Evolutionary conservation across 352 stramenopile genomes (phyloP).

Genomic region (Saprolegnia parasitica): DNA sequence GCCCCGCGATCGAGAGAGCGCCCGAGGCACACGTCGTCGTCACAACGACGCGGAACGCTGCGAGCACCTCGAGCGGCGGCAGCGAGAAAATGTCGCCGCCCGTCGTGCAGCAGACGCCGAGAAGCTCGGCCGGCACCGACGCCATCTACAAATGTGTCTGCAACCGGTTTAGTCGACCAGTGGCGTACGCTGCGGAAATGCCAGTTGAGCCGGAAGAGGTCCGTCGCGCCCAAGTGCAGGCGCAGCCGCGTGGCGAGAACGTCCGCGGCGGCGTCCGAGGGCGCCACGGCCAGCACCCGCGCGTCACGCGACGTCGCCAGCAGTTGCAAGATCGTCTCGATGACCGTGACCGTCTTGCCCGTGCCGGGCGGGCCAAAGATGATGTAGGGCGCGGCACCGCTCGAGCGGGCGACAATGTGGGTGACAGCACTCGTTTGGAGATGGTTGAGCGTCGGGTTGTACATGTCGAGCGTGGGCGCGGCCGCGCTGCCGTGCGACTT

Average conservation of each 20-base stretch:
- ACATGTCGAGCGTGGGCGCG: neutral
- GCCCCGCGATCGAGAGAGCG: neutral
- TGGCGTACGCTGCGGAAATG: slow-evolving; percentile 8
- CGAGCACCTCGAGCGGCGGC: neutral
- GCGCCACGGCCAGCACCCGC: slow-evolving; percentile 32
- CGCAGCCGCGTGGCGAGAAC: slow-evolving; percentile 16
- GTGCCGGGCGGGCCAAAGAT: slow-evolving; percentile 40
- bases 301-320: slow-evolving; percentile 13
- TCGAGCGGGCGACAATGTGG: slow-evolving; percentile 31
- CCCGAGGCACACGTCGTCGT: neutral
- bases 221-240: neutral
- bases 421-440: slow-evolving; percentile 30
- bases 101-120: neutral
- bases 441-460: slow-evolving; percentile 35
- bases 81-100: slow-evolving; percentile 20
- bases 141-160: no score
- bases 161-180: no score
- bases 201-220: slow-evolving; percentile 21
- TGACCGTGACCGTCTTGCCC: slow-evolving; percentile 40
- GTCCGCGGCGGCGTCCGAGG: slow-evolving; percentile 32
- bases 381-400: slow-evolving; percentile 34
- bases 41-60: slow-evolving; percentile 8
- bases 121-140: neutral
- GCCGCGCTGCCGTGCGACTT: neutral
- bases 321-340: slow-evolving; percentile 38